Conservation (phyloP, 192 early-diverging fungal species). For the Rhizophagus clarus region DNA sequence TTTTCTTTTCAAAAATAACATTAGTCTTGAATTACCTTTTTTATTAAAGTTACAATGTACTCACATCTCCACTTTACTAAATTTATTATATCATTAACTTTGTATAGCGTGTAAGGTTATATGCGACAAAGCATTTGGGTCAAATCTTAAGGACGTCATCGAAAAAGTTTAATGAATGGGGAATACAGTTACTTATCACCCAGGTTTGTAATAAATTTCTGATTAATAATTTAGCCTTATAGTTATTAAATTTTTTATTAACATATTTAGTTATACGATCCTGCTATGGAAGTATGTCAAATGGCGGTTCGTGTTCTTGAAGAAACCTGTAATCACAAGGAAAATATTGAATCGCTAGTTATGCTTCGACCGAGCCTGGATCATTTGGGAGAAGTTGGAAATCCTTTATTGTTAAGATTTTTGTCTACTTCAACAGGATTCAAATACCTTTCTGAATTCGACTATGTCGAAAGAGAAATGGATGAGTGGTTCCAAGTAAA, state of each 20-base stretch:
- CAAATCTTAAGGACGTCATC: slow-evolving; percentile 57
- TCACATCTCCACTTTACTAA: no score
- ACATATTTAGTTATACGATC: slow-evolving; percentile 69
- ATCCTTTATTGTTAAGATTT: slow-evolving; percentile 69
- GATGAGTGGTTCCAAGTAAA: slow-evolving; percentile 81
- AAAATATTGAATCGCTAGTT: slow-evolving; percentile 72
- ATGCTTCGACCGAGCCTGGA: slow-evolving; percentile 71
- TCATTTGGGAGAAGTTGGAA: slow-evolving; percentile 69
- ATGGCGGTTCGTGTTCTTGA: slow-evolving; percentile 70
- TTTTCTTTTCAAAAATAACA: no score
- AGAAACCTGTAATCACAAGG: slow-evolving; percentile 63
- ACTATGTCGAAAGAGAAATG: slow-evolving; percentile 76
- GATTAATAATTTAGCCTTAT: not conserved
- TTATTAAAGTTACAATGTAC: no score
- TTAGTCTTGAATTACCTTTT: no score
- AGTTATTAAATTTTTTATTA: not conserved
- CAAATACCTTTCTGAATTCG: slow-evolving; percentile 65
- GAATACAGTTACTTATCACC: slow-evolving; percentile 66
- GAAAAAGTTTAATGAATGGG: slow-evolving; percentile 72
- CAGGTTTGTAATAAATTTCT: slow-evolving; percentile 45
- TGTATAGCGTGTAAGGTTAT: slow-evolving; percentile 66
- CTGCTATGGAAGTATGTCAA: slow-evolving; percentile 68
- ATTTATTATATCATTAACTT: not conserved
- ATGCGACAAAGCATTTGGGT: slow-evolving; percentile 74
- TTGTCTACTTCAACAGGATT: slow-evolving; percentile 75